Conservation (phyloP, 257 asterid species). For the Solanum pimpinellifolium region DNA sequence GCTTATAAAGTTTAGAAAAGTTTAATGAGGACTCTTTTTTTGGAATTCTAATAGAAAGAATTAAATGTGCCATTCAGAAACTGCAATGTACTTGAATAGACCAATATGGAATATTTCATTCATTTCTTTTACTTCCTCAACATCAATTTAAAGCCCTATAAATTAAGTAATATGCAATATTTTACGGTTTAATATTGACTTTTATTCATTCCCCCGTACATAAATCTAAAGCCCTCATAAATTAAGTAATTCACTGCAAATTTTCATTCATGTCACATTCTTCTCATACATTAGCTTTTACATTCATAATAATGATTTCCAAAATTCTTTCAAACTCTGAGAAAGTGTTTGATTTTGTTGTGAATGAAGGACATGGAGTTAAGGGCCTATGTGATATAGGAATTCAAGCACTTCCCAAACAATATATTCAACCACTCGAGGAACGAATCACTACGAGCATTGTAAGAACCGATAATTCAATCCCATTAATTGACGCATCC, state of each 20-base stretch:
- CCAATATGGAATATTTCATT: too few species aligned
- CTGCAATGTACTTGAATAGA: too few species aligned
- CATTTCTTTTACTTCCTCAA: too few species aligned
- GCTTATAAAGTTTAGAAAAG: too few species aligned
- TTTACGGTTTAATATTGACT: too few species aligned
- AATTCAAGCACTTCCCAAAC: constrained; percentile 3
- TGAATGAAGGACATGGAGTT: constrained; percentile 15
- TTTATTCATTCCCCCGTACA: too few species aligned
- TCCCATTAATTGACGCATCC: constrained; percentile 14
- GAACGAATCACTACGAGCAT: background rate
- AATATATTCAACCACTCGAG: constrained; percentile 14
- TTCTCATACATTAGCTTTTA: background rate
- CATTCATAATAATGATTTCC: background rate
- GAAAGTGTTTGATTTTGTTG: constrained; percentile 1
- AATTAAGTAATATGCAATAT: too few species aligned
- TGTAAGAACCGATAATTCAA: background rate
- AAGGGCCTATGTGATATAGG: constrained; percentile 14
- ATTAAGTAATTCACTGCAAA: background rate
- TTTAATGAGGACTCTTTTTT: too few species aligned
- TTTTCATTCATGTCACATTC: background rate
- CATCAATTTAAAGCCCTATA: too few species aligned
- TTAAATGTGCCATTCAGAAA: too few species aligned
- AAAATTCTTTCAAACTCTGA: background rate
- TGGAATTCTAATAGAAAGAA: too few species aligned
- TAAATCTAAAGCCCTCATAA: background rate